Percentiles rank a stretch among this genome's conserved stretches.
phyloP scores from a whole-genome alignment of 2,329 filamentous ascomycete species.

The Pseudogymnoascus sp. region DNA sequence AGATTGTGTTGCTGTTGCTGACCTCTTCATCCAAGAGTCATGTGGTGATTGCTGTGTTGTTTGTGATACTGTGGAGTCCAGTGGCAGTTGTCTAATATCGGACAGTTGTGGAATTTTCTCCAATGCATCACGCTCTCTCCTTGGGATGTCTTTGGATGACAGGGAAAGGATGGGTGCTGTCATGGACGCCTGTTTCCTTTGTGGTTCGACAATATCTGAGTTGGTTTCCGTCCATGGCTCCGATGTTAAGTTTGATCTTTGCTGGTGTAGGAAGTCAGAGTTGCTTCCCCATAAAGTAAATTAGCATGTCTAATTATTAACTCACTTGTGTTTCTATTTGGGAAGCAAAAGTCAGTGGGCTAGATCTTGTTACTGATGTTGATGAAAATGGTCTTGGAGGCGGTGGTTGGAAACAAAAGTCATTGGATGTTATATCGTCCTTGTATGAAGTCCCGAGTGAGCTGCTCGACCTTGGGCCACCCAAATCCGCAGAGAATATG shows the following conservation, averaged over 20 bases:
- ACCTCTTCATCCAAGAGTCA: neutral
- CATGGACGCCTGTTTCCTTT: neutral
- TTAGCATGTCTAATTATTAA: neutral
- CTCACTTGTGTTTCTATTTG: slow-evolving; percentile 20
- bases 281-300: neutral
- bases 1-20: neutral
- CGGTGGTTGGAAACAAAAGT: slow-evolving; percentile 14
- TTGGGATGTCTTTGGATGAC: neutral
- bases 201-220: neutral
- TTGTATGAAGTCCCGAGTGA: neutral
- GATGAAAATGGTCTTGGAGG: slow-evolving; percentile 13
- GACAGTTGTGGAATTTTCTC: neutral
- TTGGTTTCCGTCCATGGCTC: neutral
- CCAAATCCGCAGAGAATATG: neutral
- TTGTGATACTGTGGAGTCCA: neutral
- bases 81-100: neutral
- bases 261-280: neutral
- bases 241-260: neutral
- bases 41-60: neutral
- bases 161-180: neutral
- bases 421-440: neutral
- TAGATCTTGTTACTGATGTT: neutral
- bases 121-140: neutral
- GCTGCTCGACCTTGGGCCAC: neutral
- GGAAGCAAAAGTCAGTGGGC: slow-evolving; percentile 14